These are phyloP conservation scores for Exophiala sideris DNA, from an alignment of 2,329 filamentous ascomycete species.

Conservation along the genomic window DNA sequence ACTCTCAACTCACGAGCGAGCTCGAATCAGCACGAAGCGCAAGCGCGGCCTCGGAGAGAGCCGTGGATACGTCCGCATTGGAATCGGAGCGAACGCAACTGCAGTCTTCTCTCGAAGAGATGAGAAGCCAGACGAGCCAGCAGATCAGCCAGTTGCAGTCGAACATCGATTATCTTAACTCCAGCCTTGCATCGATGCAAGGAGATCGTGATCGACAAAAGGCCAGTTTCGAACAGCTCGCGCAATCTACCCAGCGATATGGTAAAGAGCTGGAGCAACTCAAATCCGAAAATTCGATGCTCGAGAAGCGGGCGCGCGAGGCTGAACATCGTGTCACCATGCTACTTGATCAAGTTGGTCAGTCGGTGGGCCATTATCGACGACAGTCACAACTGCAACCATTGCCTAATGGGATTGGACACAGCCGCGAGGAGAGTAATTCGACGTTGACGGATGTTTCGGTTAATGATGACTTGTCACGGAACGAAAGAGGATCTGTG, in stretches of 20 bases:
- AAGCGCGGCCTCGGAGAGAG: conserved; percentile 40
- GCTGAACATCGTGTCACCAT: conserved; percentile 91
- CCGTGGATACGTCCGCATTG: conserved; percentile 59
- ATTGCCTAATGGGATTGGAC: conserved; percentile 24
- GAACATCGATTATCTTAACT: conserved; percentile 65
- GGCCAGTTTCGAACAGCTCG: conserved; percentile 58
- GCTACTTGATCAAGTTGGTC: conserved; percentile 89
- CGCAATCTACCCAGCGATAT: conserved; percentile 51
- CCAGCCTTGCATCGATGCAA: conserved; percentile 64
- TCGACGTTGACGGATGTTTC: conserved; percentile 39
- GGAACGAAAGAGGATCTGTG: conserved; percentile 58
- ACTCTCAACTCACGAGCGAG: conserved; percentile 76
- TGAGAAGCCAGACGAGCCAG: conserved; percentile 66
- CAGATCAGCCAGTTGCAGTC: conserved; percentile 67
- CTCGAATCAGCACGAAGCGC: conserved; percentile 63
- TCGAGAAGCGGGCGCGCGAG: conserved; percentile 81
- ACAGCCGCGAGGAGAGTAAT: conserved; percentile 30
- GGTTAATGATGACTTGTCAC: conserved; percentile 40
- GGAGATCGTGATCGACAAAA: conserved; percentile 67
- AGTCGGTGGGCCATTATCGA: conserved; percentile 90
- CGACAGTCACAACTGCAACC: conserved; percentile 59
- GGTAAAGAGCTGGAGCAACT: conserved; percentile 74
- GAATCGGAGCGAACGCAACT: conserved; percentile 68
- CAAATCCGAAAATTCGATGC: conserved; percentile 72
- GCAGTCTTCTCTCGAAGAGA: conserved; percentile 63